Conservation (phyloP, 2,329 filamentous ascomycete species). For the Ampelomyces quisqualis region DNA sequence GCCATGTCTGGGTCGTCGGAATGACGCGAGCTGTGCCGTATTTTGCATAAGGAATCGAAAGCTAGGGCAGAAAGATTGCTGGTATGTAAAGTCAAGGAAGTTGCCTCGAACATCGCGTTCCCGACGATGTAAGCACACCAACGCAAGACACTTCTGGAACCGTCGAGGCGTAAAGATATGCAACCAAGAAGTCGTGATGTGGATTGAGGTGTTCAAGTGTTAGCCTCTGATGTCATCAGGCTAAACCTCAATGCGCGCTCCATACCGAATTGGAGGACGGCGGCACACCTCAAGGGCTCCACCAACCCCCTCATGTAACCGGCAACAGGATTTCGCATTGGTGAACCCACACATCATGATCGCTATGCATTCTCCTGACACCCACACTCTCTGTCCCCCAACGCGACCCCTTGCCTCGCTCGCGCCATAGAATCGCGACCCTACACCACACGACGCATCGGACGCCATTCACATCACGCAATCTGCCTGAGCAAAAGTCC, state of each 20-base stretch:
- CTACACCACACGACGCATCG: constrained; percentile 1
- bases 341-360: constrained; percentile 17
- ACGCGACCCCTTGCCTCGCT: constrained; percentile 1
- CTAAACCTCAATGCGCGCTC: constrained; percentile 2
- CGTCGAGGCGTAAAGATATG: too few species aligned
- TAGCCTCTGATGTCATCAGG: constrained; percentile 7
- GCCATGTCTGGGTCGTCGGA: too few species aligned
- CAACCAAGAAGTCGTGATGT: too few species aligned
- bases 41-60: too few species aligned
- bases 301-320: constrained; percentile 18
- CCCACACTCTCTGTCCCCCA: not conserved
- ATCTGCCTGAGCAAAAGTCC: not conserved
- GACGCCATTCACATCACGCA: not conserved
- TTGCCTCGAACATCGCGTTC: too few species aligned
- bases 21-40: too few species aligned
- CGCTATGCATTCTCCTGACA: constrained; percentile 12
- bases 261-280: constrained; percentile 7
- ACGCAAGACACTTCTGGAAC: too few species aligned
- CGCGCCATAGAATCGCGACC: not conserved
- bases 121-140: too few species aligned
- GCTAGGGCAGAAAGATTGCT: too few species aligned
- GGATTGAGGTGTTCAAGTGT: not conserved
- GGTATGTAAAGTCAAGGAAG: too few species aligned
- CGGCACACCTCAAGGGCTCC: constrained; percentile 11
- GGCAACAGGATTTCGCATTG: constrained; percentile 19